These are phyloP conservation scores for Jaapia argillacea DNA, from an alignment of 768 basidiomycete species.

Conservation along the genomic window DNA sequence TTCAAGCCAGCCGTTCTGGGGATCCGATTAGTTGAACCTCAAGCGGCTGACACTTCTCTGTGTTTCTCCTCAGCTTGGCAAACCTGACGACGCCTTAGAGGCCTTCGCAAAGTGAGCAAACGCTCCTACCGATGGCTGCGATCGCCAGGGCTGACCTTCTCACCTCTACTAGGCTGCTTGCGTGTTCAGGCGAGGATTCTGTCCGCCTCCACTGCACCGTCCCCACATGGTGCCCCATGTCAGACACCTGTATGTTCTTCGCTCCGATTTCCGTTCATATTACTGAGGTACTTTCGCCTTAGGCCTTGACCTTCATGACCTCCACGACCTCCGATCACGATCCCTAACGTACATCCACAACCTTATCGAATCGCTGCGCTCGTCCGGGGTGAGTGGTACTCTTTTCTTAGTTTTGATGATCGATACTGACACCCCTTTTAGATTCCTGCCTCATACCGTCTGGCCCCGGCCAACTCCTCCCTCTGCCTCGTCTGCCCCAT, in stretches of 20 bases:
- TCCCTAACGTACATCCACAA: conserved; percentile 57
- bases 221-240: conserved; percentile 54
- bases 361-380: conserved; percentile 46
- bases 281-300: neutral
- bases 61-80: conserved; percentile 31
- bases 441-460: conserved; percentile 53
- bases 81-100: conserved; percentile 45
- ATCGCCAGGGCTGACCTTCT: no score
- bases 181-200: conserved; percentile 31
- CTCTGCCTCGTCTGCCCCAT: conserved; percentile 49
- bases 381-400: conserved; percentile 41
- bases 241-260: conserved; percentile 43
- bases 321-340: conserved; percentile 53
- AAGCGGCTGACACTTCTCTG: no score
- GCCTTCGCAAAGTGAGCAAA: conserved; percentile 48
- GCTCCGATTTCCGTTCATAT: neutral
- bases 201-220: conserved; percentile 56
- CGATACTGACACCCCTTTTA: conserved; percentile 16
- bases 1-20: no score
- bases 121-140: no score
- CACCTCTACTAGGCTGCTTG: conserved; percentile 29
- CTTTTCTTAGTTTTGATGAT: neutral
- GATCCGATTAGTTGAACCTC: no score
- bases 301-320: conserved; percentile 62
- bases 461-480: conserved; percentile 51